Base-by-base conservation (phyloP, 768 basidiomycete genomes). In the Tulasnella sp. region DNA sequence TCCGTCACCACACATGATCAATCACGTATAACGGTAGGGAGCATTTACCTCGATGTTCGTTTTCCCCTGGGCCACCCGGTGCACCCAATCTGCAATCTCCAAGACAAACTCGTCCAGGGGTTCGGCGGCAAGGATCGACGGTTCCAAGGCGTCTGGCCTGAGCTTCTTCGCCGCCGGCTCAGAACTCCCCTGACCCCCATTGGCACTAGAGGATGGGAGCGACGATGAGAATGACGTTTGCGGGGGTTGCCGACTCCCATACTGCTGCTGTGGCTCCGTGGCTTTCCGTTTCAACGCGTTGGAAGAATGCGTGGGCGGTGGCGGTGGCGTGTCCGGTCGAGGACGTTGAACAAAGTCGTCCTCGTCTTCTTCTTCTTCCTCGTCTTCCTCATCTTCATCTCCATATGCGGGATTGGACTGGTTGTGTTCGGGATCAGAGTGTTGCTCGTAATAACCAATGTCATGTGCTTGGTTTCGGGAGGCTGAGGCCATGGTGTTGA, bases 61-160 rank as follows among this genome's bases (percentile, higher is more conserved):
- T 14, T 82, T 80, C 40, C 85, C 85, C 40, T 89, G 88, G 90
- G 89, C 49, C 15, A 73, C 29, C 15, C 75, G 75, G 80, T 82
- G 81, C n/a, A 96, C 85, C 83, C 94, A 97, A 84, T 97, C 93
- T 45, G 93, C 95, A 75, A 97, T 87, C 81, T 94, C 93, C 81
- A 89, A 89, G 82, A 95, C 94, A 81, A 97, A 96, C 81, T 97
- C 96, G 82, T 97, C 96, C 38, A 94, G 85, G 1, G 95, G 95
- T 81, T 96, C 95, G 71, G 94, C 90, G 73, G 92, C 92, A 37
- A 97, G 88, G 78, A 96, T 93, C 19, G 91, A 93, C 5, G 83
- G 83, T 68, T 83, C 82, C 37, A 84, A 79, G 2, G 81, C 67
- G 40, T 77, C 80, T 39, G 73, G 77, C 25, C 39, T 64, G 38